These are phyloP conservation scores for Phyllosticta ampelicida DNA, from an alignment of 2,329 filamentous ascomycete species.

Conservation along the genomic window DNA sequence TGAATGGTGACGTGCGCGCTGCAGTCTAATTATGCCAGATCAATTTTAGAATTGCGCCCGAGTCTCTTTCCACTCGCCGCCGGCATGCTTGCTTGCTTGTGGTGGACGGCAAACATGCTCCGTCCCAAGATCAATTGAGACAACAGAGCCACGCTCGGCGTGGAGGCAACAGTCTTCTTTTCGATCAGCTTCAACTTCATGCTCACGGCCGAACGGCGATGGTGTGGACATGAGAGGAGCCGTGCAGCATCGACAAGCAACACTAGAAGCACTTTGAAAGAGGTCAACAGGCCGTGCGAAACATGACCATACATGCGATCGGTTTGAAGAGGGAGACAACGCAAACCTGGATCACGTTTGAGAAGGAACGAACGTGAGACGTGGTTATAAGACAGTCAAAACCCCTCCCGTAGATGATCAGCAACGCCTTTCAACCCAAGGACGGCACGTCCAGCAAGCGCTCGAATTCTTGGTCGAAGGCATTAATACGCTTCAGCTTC, in stretches of 20 bases:
- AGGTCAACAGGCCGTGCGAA: not conserved
- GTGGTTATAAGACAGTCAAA: not conserved
- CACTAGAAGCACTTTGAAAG: not conserved
- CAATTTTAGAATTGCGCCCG: not conserved
- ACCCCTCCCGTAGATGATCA: too few species aligned
- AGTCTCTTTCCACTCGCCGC: not conserved
- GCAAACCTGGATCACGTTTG: not conserved
- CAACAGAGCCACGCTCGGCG: not conserved
- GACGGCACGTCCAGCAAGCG: not conserved
- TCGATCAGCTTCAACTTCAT: not conserved
- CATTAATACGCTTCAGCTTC: not conserved
- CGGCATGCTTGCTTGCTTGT: not conserved
- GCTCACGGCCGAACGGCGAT: not conserved
- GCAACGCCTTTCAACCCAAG: not conserved
- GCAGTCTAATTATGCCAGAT: not conserved
- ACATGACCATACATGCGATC: not conserved
- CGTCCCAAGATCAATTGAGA: not conserved
- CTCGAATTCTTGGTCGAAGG: not conserved
- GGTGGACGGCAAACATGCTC: not conserved
- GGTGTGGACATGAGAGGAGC: too few species aligned
- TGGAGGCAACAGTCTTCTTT: not conserved
- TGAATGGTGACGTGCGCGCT: not conserved
- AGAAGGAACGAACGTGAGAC: not conserved
- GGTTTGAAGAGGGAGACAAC: not conserved
- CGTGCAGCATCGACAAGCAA: not conserved